Base-by-base conservation (phyloP, 176 grass and related monocot species). In the Musa acuminata region DNA sequence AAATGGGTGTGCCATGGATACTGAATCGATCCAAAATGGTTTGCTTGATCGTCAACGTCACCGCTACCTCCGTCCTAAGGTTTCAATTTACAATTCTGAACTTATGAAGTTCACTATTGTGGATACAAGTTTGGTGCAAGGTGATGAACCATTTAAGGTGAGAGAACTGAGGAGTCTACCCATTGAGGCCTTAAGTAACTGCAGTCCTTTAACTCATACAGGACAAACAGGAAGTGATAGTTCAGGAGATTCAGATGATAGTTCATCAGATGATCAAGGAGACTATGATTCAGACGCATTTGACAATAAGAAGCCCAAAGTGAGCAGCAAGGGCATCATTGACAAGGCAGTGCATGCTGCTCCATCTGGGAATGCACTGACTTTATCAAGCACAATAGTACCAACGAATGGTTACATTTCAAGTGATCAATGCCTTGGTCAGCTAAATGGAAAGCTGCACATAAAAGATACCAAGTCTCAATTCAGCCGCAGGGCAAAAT, bases 61-160 rank as follows among this genome's bases (percentile, higher is more conserved):
- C 17, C 62, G 62, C 53, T 75, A 81, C 77, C 59, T 81, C 22
- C 73, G 52, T 14, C 73, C 52, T 51, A 80, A 67, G 57, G 55
- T 79, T n/a, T 25, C 69, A 82, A 71, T 48, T 73, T 26, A 79
- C 69, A 81, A 79, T 76, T 85, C 83, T 55, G 88, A 82, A 74
- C 58, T 82, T 67, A 85, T 89, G 53, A 92, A 88, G 74, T 99
- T 99, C 74, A 99, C 91, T 60, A 81, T 99, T 70, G 85, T 99
- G 49, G 95, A 99, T 83, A 99, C 95, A 49, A 99, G 78, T 60
- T 75, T 99, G 81, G 72, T 87, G 71, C 75, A 85, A 71, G 95
- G 87, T 54, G 87, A 88, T 81, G 86, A 78, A 29, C 84, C 80
- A 62, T 83, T 76, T 49, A 89, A 79, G 80, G 73, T 91, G 14